A percentile compares a stretch with the other conserved stretches of the same genome.
These are phyloP conservation scores for Chlorella ohadii DNA, from an alignment of 139 green algal genomes.

Conservation along the genomic window DNA sequence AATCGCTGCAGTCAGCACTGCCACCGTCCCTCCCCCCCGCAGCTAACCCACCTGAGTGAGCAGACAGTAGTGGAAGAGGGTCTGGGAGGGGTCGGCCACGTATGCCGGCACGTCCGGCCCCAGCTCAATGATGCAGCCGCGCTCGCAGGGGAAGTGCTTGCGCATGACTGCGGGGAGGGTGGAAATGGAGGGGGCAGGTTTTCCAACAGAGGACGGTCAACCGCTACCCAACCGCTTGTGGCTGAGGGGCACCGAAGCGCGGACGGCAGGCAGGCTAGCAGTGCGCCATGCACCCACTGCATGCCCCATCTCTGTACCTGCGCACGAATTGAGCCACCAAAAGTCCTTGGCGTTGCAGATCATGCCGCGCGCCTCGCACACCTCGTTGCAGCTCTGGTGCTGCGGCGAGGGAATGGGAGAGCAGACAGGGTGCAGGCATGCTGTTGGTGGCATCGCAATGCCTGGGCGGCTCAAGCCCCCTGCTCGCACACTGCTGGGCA, in stretches of 20 bases:
- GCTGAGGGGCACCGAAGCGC: no score
- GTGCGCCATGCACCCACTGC: not conserved
- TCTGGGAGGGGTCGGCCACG: slow-evolving; percentile 38
- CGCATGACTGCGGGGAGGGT: slow-evolving; percentile 22
- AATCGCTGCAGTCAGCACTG: no score
- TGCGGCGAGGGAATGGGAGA: not conserved
- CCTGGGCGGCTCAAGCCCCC: no score
- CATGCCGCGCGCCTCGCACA: slow-evolving; percentile 38
- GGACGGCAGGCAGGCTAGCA: no score
- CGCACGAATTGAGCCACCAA: slow-evolving; percentile 58
- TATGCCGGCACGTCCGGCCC: slow-evolving; percentile 54
- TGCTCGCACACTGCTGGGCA: no score
- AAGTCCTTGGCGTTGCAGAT: slow-evolving; percentile 45
- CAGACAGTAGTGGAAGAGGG: slow-evolving; percentile 23
- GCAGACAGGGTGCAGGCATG: no score
- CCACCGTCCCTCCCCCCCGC: no score
- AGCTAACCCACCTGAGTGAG: slow-evolving; percentile 29
- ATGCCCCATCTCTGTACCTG: not conserved
- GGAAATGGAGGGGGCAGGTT: not conserved
- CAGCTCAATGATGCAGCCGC: slow-evolving; percentile 50
- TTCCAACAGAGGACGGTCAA: no score
- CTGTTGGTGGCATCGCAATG: no score
- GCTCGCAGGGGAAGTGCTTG: slow-evolving; percentile 54
- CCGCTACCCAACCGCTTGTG: no score
- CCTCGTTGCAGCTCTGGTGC: slow-evolving; percentile 37